Base-by-base conservation (phyloP, 164 flowering plant genomes). In the Litsea cubeba region DNA sequence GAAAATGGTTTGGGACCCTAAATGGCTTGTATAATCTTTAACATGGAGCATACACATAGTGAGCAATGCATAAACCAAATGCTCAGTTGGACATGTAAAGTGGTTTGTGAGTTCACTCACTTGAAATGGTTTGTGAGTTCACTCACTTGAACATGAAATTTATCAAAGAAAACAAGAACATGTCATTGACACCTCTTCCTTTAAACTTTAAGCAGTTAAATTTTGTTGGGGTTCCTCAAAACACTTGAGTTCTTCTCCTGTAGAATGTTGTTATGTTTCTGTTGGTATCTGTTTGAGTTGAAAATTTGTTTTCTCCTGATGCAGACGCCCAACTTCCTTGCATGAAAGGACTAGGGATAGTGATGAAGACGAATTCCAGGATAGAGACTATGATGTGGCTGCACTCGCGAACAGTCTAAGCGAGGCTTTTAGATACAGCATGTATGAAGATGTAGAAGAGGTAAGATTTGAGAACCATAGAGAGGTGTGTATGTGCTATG, bases 311-410 rank as follows among this genome's bases (percentile, higher is more conserved):
- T 17, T 20, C 12, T 11, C 65, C 28, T 68, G 2, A 54, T 89
- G 79, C 89, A 95, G 99, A 65, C 99, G 99, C 51, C 99, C 99
- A 30, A 88, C 95, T 82, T 88, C 97, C 66, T 83, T 93, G 80
- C 96, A 88, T 54, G 99, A 93, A 74, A 90, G 97, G 83, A 87
- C 82, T 60, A 88, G 93, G 82, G 99, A 93, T 63, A 96, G 95
- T 74, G 99, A 96, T 79, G 99, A 96, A 70, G 99, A 96, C 68
- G 96, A 91, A 57, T 76, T 88, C 65, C 91, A 91, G 76, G 99
- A 96, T 65, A 85, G 95, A 79, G 98, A 96, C 78, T 94, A 93
- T 85, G 98, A 96, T 79, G 97, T 94, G 25, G 91, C 97, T 50
- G 91, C 91, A 71, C 78, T 95, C 20, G 95, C 97, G 22, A 90